Evolutionary conservation across 1,139 yeast genomes (phyloP), one percentile per base, ranked within the genome.

Genomic region (Lodderomyces beijingensis): DNA sequence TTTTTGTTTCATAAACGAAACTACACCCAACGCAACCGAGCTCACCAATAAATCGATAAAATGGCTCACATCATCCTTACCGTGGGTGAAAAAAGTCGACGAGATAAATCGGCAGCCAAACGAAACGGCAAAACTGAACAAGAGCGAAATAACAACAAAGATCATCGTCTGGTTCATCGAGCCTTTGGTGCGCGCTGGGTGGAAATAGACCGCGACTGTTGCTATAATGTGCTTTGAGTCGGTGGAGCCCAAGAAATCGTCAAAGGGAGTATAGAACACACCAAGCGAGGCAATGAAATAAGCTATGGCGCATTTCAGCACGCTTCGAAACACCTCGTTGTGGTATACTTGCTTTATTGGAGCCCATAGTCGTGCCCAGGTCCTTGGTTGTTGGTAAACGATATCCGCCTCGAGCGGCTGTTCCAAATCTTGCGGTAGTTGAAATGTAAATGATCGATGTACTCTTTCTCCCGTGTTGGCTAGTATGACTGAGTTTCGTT

Each of bases 161-260:
- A 75, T 49, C 15, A 83, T 55, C 7, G 88, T 77, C 50, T 85
- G 88, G 37, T 78, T 73, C 93, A 85, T 85, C 16, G 86, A 76
- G 0, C 95, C 95, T 36, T 76, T 74, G 1, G 93, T 72, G 33
- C 95, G 57, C 3, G 89, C 74, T 0, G 95, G 91, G 48, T 85
- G 93, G 61, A 86, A 85, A 53, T 86, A 86, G 3, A 85, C 93
- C 1, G 86, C 84, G 12, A 81, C 82, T 0, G 95, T 86, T 16
- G 94, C 87, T 5, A 82, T 78, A 46, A 84, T 72, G 57, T 86
- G 95, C 51, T 85, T 86, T 16, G 83, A 78, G 53, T 83, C 91
- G 12, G 86, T 71, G 25, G 62, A 53, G 0, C 95, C 95, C 33
- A 84, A 53, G 2, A 76, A 41, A 14, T 51, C 46, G 18, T 83